Percentiles rank a stretch among this genome's conserved stretches.
Conservation (phyloP, 805 yeast species). For the Sporopachydermia lactativora region DNA sequence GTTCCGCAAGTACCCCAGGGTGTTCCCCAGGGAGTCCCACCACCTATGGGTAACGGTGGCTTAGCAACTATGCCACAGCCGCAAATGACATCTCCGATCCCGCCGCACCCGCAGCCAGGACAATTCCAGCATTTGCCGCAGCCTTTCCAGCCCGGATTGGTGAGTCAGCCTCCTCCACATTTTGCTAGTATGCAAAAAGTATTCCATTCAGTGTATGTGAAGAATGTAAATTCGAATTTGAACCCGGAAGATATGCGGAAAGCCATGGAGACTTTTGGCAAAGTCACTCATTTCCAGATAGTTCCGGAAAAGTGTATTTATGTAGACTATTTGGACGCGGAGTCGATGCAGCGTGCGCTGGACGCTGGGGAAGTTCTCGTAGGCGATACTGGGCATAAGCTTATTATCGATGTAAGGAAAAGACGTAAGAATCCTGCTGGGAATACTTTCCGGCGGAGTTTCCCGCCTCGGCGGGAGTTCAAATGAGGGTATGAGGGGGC, state of each 20-base stretch:
- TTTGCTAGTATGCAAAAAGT: neutral
- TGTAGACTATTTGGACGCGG: constrained; percentile 21
- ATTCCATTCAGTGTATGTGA: constrained; percentile 22
- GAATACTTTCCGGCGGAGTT: neutral
- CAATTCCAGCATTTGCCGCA: neutral
- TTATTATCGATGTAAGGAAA: neutral
- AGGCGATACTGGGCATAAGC: constrained; percentile 10
- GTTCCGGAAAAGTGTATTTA: constrained; percentile 20
- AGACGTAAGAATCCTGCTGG: constrained; percentile 22
- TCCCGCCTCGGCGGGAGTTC: neutral
- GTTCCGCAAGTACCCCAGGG: neutral
- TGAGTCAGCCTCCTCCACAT: neutral
- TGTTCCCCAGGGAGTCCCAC: neutral
- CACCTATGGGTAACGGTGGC: neutral
- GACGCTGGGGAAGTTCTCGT: constrained; percentile 16
- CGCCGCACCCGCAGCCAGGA: neutral
- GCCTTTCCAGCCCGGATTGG: neutral
- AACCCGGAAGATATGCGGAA: constrained; percentile 14
- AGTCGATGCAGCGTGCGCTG: constrained; percentile 17
- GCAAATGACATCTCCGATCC: neutral
- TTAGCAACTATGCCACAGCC: neutral
- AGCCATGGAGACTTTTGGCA: constrained; percentile 19
- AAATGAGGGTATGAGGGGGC: neutral
- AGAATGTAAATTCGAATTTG: constrained; percentile 17
- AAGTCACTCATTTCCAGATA: constrained; percentile 20